These are phyloP conservation scores for Dactylellina sp. DNA, from an alignment of 2,329 filamentous ascomycete genomes.

Conservation along the genomic window DNA sequence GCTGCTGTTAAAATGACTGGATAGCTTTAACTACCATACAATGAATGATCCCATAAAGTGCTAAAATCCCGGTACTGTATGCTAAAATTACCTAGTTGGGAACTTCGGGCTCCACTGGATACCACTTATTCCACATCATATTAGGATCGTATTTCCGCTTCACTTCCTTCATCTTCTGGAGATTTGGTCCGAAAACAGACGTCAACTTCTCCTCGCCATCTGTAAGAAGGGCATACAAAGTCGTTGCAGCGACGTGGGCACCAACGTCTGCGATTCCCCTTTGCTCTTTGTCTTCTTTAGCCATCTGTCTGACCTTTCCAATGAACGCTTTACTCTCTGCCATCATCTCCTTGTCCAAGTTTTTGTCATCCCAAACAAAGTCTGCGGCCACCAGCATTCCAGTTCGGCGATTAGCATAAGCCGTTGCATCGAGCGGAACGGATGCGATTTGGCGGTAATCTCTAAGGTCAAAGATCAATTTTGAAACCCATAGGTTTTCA, in stretches of 20 bases:
- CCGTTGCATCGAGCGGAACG: slow-evolving; percentile 49
- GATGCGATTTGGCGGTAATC: slow-evolving; percentile 45
- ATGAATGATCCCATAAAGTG: background rate
- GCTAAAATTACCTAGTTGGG: background rate
- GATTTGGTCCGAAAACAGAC: slow-evolving; percentile 45
- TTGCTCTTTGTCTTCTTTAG: slow-evolving; percentile 36
- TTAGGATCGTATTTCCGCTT: slow-evolving; percentile 68
- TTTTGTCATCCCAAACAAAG: slow-evolving; percentile 40
- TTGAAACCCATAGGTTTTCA: slow-evolving; percentile 35
- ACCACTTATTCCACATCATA: slow-evolving; percentile 66
- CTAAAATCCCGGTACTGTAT: background rate
- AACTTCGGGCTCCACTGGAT: slow-evolving; percentile 62
- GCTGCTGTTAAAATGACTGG: background rate
- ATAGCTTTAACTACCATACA: background rate
- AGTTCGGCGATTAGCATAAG: slow-evolving; percentile 41
- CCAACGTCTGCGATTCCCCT: slow-evolving; percentile 47
- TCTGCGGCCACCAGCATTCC: slow-evolving; percentile 33
- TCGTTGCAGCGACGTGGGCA: slow-evolving; percentile 50
- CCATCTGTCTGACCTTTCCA: background rate
- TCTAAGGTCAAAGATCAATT: slow-evolving; percentile 42
- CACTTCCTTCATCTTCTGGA: slow-evolving; percentile 64
- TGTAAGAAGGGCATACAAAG: slow-evolving; percentile 41
- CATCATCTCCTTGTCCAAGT: slow-evolving; percentile 37
- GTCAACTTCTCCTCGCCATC: slow-evolving; percentile 49
- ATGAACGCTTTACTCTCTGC: slow-evolving; percentile 26